These are phyloP conservation scores for Skeletonema grethae DNA, from an alignment of 108 stramenopile genomes.

Conservation along the genomic window DNA sequence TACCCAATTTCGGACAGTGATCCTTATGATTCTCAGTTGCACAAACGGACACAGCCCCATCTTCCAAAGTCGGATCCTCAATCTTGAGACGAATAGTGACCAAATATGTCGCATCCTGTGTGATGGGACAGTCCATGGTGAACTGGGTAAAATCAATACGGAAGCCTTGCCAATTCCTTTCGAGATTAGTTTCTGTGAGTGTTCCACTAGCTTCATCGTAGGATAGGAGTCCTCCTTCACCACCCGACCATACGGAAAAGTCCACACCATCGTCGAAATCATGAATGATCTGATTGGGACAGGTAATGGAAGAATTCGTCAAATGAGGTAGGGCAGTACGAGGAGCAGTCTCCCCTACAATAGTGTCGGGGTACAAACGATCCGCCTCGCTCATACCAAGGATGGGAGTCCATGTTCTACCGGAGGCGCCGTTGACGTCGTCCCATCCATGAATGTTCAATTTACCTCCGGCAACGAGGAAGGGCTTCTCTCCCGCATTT, in stretches of 20 bases:
- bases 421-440: not conserved
- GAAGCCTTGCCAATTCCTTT: constrained; percentile 20
- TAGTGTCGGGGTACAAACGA: constrained; percentile 7
- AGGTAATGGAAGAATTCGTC: constrained; percentile 13
- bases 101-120: constrained; percentile 32
- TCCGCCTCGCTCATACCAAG: constrained; percentile 24
- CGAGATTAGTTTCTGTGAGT: constrained; percentile 18
- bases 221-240: constrained; percentile 19
- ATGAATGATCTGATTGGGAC: constrained; percentile 34
- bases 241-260: constrained; percentile 42
- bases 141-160: constrained; percentile 34
- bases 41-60: constrained; percentile 26
- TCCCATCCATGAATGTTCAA: constrained; percentile 52
- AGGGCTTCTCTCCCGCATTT: constrained; percentile 58
- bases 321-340: not conserved
- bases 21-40: constrained; percentile 5
- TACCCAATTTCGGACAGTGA: constrained; percentile 22
- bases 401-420: constrained; percentile 38
- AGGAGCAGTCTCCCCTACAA: constrained; percentile 7
- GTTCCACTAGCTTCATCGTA: constrained; percentile 20
- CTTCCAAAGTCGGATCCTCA: constrained; percentile 21
- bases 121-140: constrained; percentile 26
- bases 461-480: constrained; percentile 69
- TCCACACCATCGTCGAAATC: constrained; percentile 24
- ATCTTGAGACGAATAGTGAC: constrained; percentile 54